phyloP scores from a whole-genome alignment of 108 stramenopile genomes.

The Skeletonema menzelii region DNA sequence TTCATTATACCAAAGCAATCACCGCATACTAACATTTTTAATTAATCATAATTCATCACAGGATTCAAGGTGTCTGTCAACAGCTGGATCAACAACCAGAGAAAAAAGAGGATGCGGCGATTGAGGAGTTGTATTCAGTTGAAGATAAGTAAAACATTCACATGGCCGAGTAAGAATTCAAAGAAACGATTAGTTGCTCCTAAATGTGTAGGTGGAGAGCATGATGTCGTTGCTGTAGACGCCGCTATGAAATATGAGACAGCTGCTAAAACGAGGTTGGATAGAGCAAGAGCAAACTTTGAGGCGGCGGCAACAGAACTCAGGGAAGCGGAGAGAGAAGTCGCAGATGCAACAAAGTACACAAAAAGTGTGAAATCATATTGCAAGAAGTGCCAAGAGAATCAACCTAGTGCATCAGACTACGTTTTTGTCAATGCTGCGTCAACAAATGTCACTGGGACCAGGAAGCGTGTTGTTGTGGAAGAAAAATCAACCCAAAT shows the following conservation, averaged over 20 bases:
- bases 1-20: background rate
- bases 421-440: constrained; percentile 19
- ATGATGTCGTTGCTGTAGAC: constrained; percentile 1
- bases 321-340: constrained; percentile 21
- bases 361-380: constrained; percentile 9
- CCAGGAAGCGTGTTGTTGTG: background rate
- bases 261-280: constrained; percentile 17
- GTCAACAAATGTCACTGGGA: background rate
- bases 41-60: background rate
- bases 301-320: constrained; percentile 23
- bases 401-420: background rate
- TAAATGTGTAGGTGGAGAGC: background rate
- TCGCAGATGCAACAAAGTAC: constrained; percentile 27
- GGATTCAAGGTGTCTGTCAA: constrained; percentile 3
- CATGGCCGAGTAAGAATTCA: constrained; percentile 2
- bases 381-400: background rate
- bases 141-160: constrained; percentile 13
- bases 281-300: constrained; percentile 13
- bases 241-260: constrained; percentile 27
- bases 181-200: background rate
- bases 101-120: background rate
- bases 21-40: background rate
- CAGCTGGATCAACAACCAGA: constrained; percentile 10
- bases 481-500: background rate
- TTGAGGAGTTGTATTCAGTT: constrained; percentile 14